Percentiles rank a stretch among this genome's conserved stretches.
These are phyloP conservation scores for Monilinia aucupariae DNA, from an alignment of 2,329 filamentous ascomycete species.

Conservation along the genomic window DNA sequence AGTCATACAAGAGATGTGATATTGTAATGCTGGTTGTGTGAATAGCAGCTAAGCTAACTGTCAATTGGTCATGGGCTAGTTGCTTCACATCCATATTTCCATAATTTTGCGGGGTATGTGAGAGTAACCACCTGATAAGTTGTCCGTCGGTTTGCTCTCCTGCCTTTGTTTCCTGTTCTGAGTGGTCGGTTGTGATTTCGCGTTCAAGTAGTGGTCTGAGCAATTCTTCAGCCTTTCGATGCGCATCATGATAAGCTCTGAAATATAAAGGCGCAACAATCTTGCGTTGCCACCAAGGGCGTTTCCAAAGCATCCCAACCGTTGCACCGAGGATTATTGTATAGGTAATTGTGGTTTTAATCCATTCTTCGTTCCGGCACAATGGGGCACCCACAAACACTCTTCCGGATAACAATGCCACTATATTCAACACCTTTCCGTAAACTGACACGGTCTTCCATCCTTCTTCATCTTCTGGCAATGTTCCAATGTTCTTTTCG, in stretches of 20 bases:
- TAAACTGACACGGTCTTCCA: slow-evolving; percentile 35
- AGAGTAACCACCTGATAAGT: slow-evolving; percentile 4
- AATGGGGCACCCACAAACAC: slow-evolving; percentile 29
- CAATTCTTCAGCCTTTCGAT: slow-evolving; percentile 1
- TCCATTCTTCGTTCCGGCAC: slow-evolving; percentile 30
- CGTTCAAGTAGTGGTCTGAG: background rate
- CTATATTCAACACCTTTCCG: slow-evolving; percentile 36
- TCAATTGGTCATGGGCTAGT: slow-evolving; percentile 6
- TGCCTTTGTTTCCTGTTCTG: background rate
- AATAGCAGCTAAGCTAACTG: slow-evolving; percentile 13
- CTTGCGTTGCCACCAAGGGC: slow-evolving; percentile 1
- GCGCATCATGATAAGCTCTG: background rate
- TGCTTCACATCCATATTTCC: background rate
- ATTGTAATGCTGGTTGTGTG: slow-evolving; percentile 45
- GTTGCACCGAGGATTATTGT: slow-evolving; percentile 12
- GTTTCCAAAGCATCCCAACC: slow-evolving; percentile 1
- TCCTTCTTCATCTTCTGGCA: slow-evolving; percentile 23
- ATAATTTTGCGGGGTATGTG: background rate
- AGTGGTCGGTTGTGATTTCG: background rate
- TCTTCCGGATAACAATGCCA: slow-evolving; percentile 38
- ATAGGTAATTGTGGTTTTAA: slow-evolving; percentile 23
- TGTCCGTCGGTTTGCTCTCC: background rate
- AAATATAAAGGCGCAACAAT: slow-evolving; percentile 14
- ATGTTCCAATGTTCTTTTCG: slow-evolving; percentile 22
- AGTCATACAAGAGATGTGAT: slow-evolving; percentile 36